These are phyloP conservation scores for Candida nitratophila DNA, from an alignment of 805 yeast genomes.

Conservation along the genomic window DNA sequence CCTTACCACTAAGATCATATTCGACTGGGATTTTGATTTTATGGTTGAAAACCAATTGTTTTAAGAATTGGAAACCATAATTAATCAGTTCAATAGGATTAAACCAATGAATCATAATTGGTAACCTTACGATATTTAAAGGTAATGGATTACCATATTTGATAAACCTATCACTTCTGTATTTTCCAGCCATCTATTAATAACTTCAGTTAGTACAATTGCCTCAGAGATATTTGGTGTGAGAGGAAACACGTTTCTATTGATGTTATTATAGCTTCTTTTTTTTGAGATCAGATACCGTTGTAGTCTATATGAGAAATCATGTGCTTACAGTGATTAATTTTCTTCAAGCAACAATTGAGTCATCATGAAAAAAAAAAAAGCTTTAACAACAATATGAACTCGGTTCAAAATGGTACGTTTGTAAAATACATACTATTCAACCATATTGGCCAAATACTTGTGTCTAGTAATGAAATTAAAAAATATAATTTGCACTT, in stretches of 20 bases:
- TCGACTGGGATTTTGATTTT: not conserved
- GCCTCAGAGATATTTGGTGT: too few relatives aligned
- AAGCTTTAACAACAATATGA: too few relatives aligned
- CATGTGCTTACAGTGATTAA: constrained; percentile 57
- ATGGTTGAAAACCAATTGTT: constrained; percentile 4
- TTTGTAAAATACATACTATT: not conserved
- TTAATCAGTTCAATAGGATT: constrained; percentile 11
- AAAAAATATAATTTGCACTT: too few relatives aligned
- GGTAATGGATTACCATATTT: constrained; percentile 51
- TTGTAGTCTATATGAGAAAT: constrained; percentile 84
- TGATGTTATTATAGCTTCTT: too few relatives aligned
- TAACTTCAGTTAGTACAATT: constrained; percentile 12
- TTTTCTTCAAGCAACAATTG: constrained; percentile 31
- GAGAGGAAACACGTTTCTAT: too few relatives aligned
- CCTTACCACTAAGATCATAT: constrained; percentile 3
- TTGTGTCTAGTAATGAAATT: not conserved
- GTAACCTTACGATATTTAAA: constrained; percentile 28
- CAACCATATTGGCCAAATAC: not conserved
- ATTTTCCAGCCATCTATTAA: constrained; percentile 17
- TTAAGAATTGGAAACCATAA: not conserved
- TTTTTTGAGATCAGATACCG: constrained; percentile 71
- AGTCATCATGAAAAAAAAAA: constrained; percentile 21
- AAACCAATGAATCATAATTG: constrained; percentile 1
- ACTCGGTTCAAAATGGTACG: too few relatives aligned
- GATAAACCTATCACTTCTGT: constrained; percentile 23